phyloP scores from a whole-genome alignment of 805 yeast genomes.

The Priceomyces carsonii region DNA sequence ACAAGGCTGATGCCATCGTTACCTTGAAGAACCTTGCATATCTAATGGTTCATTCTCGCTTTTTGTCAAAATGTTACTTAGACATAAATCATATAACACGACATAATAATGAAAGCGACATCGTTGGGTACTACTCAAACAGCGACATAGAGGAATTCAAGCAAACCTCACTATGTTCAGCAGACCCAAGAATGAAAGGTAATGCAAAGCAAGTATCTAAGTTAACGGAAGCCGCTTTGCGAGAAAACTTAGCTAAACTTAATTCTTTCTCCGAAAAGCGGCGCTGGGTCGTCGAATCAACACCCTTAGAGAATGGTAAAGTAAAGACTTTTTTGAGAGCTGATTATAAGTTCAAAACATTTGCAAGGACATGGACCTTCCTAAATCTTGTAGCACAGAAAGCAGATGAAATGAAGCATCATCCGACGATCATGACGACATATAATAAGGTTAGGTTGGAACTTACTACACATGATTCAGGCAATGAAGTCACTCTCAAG shows the following conservation, averaged over 20 bases:
- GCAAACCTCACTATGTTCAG: no score
- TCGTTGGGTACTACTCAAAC: no score
- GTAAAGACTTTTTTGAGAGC: slow-evolving; percentile 23
- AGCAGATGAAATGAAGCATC: slow-evolving; percentile 63
- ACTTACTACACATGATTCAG: slow-evolving; percentile 66
- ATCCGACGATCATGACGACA: slow-evolving; percentile 65
- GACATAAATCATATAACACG: no score
- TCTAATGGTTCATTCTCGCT: no score
- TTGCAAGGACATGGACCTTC: slow-evolving; percentile 68
- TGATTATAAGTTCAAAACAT: slow-evolving; percentile 46
- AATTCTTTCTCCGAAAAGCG: slow-evolving; percentile 2
- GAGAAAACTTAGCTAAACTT: slow-evolving; percentile 6
- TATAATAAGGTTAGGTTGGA: slow-evolving; percentile 58
- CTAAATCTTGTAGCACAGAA: slow-evolving; percentile 57
- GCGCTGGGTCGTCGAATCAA: slow-evolving; percentile 5
- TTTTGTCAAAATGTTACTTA: no score
- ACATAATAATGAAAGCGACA: no score
- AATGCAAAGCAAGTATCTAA: neutral
- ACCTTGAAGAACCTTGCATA: no score
- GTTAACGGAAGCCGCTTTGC: slow-evolving; percentile 1
- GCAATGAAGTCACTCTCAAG: slow-evolving; percentile 47
- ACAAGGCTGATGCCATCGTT: slow-evolving; percentile 35
- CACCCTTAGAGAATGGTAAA: neutral
- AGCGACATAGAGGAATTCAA: no score
- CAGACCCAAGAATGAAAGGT: no score